These are phyloP conservation scores for Lachnellula suecica DNA, from an alignment of 2,329 filamentous ascomycete species.

Conservation along the genomic window DNA sequence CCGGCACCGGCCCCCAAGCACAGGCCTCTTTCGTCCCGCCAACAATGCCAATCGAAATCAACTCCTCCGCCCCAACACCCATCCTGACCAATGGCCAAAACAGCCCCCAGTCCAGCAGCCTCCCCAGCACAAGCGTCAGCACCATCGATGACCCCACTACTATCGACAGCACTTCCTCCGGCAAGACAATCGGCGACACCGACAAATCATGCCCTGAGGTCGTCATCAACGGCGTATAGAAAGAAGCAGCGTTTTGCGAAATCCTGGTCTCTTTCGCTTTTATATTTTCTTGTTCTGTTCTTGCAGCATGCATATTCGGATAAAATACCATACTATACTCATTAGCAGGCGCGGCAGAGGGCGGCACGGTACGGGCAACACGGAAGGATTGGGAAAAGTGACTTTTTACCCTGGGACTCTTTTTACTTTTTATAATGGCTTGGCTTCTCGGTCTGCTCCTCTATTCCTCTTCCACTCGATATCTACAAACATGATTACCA, in stretches of 20 bases:
- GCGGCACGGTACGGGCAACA: constrained; percentile 9
- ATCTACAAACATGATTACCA: constrained; percentile 18
- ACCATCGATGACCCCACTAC: constrained; percentile 36
- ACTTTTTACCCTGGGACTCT: no score
- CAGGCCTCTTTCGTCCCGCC: constrained; percentile 20
- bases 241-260: no score
- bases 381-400: constrained; percentile 21
- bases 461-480: constrained; percentile 9
- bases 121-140: constrained; percentile 62
- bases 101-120: constrained; percentile 65
- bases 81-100: constrained; percentile 67
- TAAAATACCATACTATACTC: constrained; percentile 13
- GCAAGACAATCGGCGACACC: constrained; percentile 18
- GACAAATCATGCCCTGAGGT: constrained; percentile 26
- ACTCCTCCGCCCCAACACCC: constrained; percentile 61
- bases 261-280: no score
- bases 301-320: no score
- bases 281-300: no score
- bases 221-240: constrained; percentile 27
- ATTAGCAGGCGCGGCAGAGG: constrained; percentile 22
- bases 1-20: constrained; percentile 17
- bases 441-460: constrained; percentile 19
- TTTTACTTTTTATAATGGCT: constrained; percentile 18
- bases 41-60: constrained; percentile 40
- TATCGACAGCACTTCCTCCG: constrained; percentile 21